Evolutionary conservation across 768 basidiomycete species (phyloP).

Genomic region (Naematelia encephala): DNA sequence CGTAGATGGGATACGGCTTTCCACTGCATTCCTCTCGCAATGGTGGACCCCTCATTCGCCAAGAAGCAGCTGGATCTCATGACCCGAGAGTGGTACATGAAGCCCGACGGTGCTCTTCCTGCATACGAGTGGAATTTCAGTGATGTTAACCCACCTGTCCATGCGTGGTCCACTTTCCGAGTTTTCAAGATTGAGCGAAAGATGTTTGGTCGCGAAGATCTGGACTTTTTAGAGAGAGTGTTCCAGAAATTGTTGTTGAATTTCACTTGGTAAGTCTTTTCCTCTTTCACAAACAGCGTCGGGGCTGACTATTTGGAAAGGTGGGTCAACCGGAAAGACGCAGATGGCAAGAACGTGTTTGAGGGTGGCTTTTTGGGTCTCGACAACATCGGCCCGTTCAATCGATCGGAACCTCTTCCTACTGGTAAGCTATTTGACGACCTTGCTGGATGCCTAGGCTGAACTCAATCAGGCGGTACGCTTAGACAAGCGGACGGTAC

Average conservation of each 20-base stretch:
- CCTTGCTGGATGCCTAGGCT: neutral
- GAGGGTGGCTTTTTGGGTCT: constrained; percentile 97
- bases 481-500: constrained; percentile 98
- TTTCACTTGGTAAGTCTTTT: constrained; percentile 67
- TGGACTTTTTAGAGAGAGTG: constrained; percentile 90
- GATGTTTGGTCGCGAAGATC: constrained; percentile 81
- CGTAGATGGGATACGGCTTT: constrained; percentile 87
- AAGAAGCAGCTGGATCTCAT: constrained; percentile 96
- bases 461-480: constrained; percentile 60
- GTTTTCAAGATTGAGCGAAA: constrained; percentile 99
- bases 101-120: constrained; percentile 96
- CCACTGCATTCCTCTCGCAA: constrained; percentile 94
- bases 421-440: constrained; percentile 53
- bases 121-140: constrained; percentile 99
- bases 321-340: constrained; percentile 99
- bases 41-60: constrained; percentile 91
- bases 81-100: constrained; percentile 96
- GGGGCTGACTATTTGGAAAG: constrained; percentile 49
- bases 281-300: constrained; percentile 18
- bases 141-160: constrained; percentile 98
- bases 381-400: constrained; percentile 97
- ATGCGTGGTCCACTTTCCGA: constrained; percentile 90
- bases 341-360: constrained; percentile 91
- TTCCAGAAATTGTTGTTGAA: constrained; percentile 53
- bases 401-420: constrained; percentile 92